Evolutionary conservation across 169 alveolate genomes (phyloP), one percentile per base, ranked within the genome.

Genomic region (Cryptosporidium canis): DNA sequence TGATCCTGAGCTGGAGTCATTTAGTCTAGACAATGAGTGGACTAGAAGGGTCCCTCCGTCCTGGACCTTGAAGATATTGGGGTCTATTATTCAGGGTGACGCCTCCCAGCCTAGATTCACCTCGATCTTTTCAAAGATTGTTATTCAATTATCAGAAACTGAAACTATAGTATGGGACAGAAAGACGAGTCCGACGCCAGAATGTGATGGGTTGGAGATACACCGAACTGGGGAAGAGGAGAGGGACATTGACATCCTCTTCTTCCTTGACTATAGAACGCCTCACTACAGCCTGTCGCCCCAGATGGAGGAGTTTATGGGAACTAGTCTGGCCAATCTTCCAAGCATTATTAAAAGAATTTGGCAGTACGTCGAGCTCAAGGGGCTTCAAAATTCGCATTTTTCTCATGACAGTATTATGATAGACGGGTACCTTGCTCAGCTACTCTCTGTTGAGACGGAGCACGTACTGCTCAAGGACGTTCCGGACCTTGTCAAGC

Each of bases 201-300:
- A 90, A 48, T 84, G 92, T 48, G 92, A 90, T 67, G 92, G 92
- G 21, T 18, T 90, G 16, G 92, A 90, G 37, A 55, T 90, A 27
- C 90, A 90, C 55, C 55, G 92, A 31, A 43, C 58, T 35, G 92
- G 92, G 7, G 83, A 48, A 12, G 85, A 67, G 43, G 92, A 90
- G 29, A 67, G 24, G 31, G 83, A 90, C 47, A 64, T 90, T n/a
- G 85, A 71, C 37, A 67, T 90, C 24, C 58, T 83, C 21, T 68
- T 90, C 31, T 77, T 84, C 48, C 11, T 83, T 9, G 92, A 90
- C 47, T 56, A 83, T 68, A 83, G 85, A 58, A 83, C 87, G 2
- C 92, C 92, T 14, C 71, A 68, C 37, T 90, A 83, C 31, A 90
- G 83, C 11, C 58, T 90, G 39, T 90, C 92, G 4, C 43, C 45